phyloP scores from a whole-genome alignment of 1,284 basidiomycete genomes.

The Tilletiaria anomala region DNA sequence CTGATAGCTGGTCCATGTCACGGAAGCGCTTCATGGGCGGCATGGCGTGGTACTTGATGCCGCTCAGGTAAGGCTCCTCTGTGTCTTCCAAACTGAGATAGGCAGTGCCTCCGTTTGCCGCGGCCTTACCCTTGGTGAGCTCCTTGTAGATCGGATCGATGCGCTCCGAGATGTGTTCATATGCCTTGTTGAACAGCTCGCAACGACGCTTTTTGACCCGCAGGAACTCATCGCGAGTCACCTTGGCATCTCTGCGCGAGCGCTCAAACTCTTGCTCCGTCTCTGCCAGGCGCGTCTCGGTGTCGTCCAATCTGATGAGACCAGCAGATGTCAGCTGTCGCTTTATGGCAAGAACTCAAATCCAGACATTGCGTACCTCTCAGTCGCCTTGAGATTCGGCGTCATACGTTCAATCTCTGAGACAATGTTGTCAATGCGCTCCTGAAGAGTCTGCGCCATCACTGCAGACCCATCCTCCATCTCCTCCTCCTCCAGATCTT shows the following conservation, averaged over 20 bases:
- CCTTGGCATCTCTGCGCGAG: slow-evolving; percentile 61
- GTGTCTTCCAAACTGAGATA: slow-evolving; percentile 89
- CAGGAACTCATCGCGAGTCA: slow-evolving; percentile 76
- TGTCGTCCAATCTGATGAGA: slow-evolving; percentile 62
- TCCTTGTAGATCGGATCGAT: slow-evolving; percentile 98
- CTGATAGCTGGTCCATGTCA: slow-evolving; percentile 96
- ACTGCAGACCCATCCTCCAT: slow-evolving; percentile 57
- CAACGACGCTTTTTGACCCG: slow-evolving; percentile 55
- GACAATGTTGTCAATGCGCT: slow-evolving; percentile 21
- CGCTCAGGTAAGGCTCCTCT: slow-evolving; percentile 91
- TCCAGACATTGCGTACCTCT: slow-evolving; percentile 48
- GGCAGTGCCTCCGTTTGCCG: slow-evolving; percentile 87
- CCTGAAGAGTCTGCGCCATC: slow-evolving; percentile 58
- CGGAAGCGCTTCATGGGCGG: slow-evolving; percentile 91
- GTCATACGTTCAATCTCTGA: slow-evolving; percentile 83
- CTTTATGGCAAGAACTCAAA: slow-evolving; percentile 2
- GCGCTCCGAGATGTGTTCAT: slow-evolving; percentile 80
- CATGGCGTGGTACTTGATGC: slow-evolving; percentile 98
- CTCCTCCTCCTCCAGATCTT: slow-evolving; percentile 63
- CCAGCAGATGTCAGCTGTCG: not conserved
- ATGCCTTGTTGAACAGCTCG: slow-evolving; percentile 89
- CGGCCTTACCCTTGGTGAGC: slow-evolving; percentile 79
- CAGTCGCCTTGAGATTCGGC: slow-evolving; percentile 90
- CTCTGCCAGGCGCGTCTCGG: slow-evolving; percentile 52
- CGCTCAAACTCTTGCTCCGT: slow-evolving; percentile 49